These are phyloP conservation scores for Nicotiana rustica DNA, from an alignment of 305 asterid species.

Conservation along the genomic window DNA sequence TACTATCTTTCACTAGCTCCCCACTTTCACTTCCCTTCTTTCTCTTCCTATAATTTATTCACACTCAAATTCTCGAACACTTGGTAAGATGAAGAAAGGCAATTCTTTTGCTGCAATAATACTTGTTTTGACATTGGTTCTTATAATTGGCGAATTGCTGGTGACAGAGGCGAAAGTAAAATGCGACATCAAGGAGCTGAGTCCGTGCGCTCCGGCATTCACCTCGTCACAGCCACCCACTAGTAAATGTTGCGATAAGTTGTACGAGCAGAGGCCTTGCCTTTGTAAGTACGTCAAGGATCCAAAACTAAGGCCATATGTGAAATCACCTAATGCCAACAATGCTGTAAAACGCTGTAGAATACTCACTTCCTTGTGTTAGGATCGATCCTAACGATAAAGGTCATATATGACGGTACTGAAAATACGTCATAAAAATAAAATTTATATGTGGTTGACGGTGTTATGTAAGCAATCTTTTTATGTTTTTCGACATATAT, in stretches of 20 bases:
- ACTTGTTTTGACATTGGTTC: not conserved
- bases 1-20: not conserved
- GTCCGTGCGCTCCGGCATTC: conserved; percentile 35
- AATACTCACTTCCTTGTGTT: conserved; percentile 38
- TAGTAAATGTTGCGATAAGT: conserved; percentile 37
- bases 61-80: not conserved
- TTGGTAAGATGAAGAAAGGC: not conserved
- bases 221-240: conserved; percentile 25
- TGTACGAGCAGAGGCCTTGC: conserved; percentile 42
- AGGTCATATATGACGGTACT: not conserved
- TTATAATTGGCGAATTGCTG: not conserved
- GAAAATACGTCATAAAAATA: too few species aligned
- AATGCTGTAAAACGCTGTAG: conserved; percentile 37
- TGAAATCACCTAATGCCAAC: conserved; percentile 34
- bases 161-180: conserved; percentile 18
- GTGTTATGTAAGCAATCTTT: too few species aligned
- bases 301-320: conserved; percentile 33
- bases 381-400: not conserved
- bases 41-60: not conserved
- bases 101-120: conserved; percentile 4
- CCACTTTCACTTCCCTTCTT: not conserved
- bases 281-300: conserved; percentile 40
- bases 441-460: too few species aligned
- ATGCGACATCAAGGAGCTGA: conserved; percentile 32
- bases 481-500: too few species aligned